phyloP scores from a whole-genome alignment of 495 filamentous ascomycete species.

The Tuber indicum region DNA sequence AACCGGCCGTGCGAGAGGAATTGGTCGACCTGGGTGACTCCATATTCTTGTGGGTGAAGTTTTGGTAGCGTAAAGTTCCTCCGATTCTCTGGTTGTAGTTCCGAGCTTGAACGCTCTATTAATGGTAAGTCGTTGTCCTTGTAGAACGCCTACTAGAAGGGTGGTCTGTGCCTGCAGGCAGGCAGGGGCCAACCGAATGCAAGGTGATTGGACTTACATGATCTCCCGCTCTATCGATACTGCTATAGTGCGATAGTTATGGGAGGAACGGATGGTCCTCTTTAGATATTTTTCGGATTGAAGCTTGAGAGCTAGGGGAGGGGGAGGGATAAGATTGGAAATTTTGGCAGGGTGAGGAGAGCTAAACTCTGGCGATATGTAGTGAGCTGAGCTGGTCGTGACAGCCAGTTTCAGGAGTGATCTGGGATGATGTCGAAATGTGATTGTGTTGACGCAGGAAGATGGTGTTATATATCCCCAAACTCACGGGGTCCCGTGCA shows the following conservation, averaged over 20 bases:
- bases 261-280: background rate
- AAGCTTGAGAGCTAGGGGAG: background rate
- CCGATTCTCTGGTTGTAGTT: background rate
- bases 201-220: background rate
- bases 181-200: background rate
- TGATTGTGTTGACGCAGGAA: background rate
- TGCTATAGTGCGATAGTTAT: background rate
- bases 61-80: background rate
- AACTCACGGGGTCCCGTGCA: too few relatives aligned
- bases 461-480: background rate
- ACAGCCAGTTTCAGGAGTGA: background rate
- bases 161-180: background rate
- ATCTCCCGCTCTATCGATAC: background rate
- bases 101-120: background rate
- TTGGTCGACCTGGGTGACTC: fast-evolving
- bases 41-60: background rate
- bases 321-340: background rate
- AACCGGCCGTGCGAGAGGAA: background rate
- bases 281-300: background rate
- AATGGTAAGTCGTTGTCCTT: background rate
- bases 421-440: background rate
- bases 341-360: background rate
- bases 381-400: background rate
- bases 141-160: background rate
- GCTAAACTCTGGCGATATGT: background rate